Evolutionary conservation across 2,329 filamentous ascomycete genomes (phyloP), one percentile per base, ranked within the genome.

Genomic region (Verticillium tricorpus): DNA sequence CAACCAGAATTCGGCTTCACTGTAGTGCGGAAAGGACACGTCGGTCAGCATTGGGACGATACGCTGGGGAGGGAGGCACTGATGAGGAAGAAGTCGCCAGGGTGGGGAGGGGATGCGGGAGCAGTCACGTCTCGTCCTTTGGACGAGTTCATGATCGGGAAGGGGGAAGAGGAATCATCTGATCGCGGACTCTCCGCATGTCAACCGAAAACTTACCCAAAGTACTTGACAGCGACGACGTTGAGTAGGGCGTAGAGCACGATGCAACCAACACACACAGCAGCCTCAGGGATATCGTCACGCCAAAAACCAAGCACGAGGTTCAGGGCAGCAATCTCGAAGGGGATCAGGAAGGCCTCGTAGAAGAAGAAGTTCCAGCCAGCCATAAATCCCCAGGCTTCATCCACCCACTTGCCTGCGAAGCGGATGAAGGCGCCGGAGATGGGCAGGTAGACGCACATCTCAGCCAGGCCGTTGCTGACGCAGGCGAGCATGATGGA

Each of bases 1-100:
- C 3, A 87, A 77, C 82, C 83, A 88, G 68, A 93, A 93, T 69
- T 93, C 90, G 14, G 88, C 84, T 72, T 91, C 88, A 65, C 89
- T 89, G 68, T 87, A 90, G 75, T 78, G 86, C 65, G 84, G 81
- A 45, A 89, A 86, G 39, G 8, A 9, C 54, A 56, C 54, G 8
- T 34, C 25, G 54, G 54, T 56, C 31, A 56, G 54, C 54, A 56
- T 56, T 56, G 9, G 34, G 14, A 11, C 9, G 54, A 19, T 56
- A 31, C 11, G 32, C 17, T 15, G 9, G 19, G 45, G 14, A 7
- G 28, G 28, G 28, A 28, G 28, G 28, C 28, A 28, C 28, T 5
- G 37, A n/a, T 15, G 37, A 7, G 37, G 5, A 40, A n/a, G 39
- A n/a, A 50, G 31, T 56, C 31, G 15, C 25, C n/a, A 17, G 52